Percentiles rank a stretch among this genome's conserved stretches.
Conservation (phyloP, 331 rosid species). For the Quercus phellos region DNA sequence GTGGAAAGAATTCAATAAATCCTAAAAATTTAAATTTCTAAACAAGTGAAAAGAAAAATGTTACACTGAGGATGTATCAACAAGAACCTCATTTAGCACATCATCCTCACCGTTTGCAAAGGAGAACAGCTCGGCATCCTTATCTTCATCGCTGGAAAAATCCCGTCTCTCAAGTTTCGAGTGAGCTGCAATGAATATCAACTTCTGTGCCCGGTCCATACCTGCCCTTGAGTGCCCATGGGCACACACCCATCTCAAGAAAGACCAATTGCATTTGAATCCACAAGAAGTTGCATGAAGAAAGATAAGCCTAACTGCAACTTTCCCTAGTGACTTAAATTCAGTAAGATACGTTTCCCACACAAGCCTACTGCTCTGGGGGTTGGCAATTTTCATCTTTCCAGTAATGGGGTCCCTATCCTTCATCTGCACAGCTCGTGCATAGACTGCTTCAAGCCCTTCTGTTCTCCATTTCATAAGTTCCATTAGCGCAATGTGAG, state of each 20-base stretch:
- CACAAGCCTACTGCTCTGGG: constrained; percentile 86
- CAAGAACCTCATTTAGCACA: constrained; percentile 68
- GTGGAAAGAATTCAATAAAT: constrained; percentile 83
- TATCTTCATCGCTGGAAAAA: constrained; percentile 71
- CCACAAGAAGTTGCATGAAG: constrained; percentile 88
- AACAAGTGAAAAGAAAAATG: constrained; percentile 18
- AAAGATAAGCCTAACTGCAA: constrained; percentile 86
- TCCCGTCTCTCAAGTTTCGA: constrained; percentile 70
- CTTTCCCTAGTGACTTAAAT: constrained; percentile 73
- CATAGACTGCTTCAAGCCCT: constrained; percentile 96
- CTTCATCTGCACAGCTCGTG: constrained; percentile 84
- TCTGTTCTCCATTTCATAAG: constrained; percentile 98
- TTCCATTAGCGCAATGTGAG: constrained; percentile 86
- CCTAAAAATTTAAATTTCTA: constrained; percentile 54
- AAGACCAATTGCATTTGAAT: constrained; percentile 69
- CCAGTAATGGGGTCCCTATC: constrained; percentile 79
- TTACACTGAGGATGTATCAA: constrained; percentile 79
- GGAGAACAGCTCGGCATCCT: constrained; percentile 65
- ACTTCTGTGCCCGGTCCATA: constrained; percentile 64
- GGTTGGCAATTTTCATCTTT: constrained; percentile 72
- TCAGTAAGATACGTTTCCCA: constrained; percentile 91
- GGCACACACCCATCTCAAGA: constrained; percentile 72
- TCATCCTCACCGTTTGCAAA: constrained; percentile 77
- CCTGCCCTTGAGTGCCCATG: constrained; percentile 59
- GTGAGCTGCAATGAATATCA: constrained; percentile 85